Percentiles rank a stretch among this genome's conserved stretches.
Conservation (phyloP, 371 early-diverging fungal species). For the Thermomucor indicae-seudaticae region DNA sequence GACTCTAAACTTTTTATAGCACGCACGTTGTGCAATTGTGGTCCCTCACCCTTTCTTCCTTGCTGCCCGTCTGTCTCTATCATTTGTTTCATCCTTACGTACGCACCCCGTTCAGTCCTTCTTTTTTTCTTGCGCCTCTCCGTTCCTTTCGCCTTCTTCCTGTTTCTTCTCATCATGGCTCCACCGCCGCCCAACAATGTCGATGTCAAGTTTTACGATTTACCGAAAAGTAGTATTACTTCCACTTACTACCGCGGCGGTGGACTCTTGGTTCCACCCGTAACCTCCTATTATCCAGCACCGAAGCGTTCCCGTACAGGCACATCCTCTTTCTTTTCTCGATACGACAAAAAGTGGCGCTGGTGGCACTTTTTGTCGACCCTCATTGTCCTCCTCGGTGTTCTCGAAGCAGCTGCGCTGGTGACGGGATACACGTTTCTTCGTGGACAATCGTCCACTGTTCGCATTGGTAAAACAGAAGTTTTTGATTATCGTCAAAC, state of each 20-base stretch:
- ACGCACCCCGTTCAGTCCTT: neutral
- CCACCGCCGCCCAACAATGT: constrained; percentile 14
- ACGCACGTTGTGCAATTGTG: too few relatives aligned
- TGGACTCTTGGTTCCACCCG: too few relatives aligned
- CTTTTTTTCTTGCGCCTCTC: constrained; percentile 3
- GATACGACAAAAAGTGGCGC: constrained; percentile 23
- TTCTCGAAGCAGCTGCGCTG: constrained; percentile 31
- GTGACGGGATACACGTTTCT: constrained; percentile 33
- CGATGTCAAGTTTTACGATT: constrained; percentile 15
- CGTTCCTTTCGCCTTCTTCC: constrained; percentile 1
- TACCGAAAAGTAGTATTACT: constrained; percentile 1
- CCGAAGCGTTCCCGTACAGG: constrained; percentile 1
- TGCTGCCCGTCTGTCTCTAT: too few relatives aligned
- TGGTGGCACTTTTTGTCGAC: constrained; percentile 47
- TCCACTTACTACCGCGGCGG: too few relatives aligned
- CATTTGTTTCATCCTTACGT: neutral
- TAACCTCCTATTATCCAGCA: neutral
- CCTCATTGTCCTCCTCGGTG: constrained; percentile 27
- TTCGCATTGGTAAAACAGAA: constrained; percentile 31
- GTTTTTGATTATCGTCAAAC: neutral
- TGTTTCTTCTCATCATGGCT: constrained; percentile 7
- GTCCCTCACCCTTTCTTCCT: constrained; percentile 1
- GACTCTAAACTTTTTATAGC: too few relatives aligned
- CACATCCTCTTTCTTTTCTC: constrained; percentile 3
- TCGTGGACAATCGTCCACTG: constrained; percentile 30